Conservation (phyloP, 495 filamentous ascomycete species). For the Penicillium canescens region DNA sequence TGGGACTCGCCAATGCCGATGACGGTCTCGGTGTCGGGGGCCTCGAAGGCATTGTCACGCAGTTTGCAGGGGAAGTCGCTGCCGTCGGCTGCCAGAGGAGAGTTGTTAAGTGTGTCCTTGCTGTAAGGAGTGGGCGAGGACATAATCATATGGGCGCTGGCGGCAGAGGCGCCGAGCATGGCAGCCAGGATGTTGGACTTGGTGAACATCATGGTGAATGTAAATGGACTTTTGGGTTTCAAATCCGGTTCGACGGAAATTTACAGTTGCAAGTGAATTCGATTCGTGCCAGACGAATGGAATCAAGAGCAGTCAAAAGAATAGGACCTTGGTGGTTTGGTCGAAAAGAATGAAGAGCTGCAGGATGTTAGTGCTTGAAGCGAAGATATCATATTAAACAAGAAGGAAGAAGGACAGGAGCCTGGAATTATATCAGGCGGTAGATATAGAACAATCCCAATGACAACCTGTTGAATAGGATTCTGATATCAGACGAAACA, state of each 20-base stretch:
- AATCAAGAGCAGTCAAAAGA: constrained; percentile 21
- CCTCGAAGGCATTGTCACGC: constrained; percentile 22
- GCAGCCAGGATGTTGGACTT: constrained; percentile 36
- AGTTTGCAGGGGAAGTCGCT: constrained; percentile 80
- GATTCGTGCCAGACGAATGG: constrained; percentile 47
- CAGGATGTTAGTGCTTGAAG: constrained; percentile 5
- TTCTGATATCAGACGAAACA: not conserved
- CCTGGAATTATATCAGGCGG: not conserved
- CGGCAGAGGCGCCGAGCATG: constrained; percentile 50
- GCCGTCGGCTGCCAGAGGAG: constrained; percentile 60
- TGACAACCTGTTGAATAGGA: too few species aligned
- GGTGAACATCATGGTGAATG: constrained; percentile 41
- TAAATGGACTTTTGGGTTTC: constrained; percentile 12
- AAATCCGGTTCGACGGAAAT: constrained; percentile 26
- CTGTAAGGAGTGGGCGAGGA: constrained; percentile 65
- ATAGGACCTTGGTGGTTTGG: constrained; percentile 23
- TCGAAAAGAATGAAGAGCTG: constrained; percentile 12
- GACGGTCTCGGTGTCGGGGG: constrained; percentile 26
- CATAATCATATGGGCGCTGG: constrained; percentile 71
- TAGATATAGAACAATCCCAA: not conserved
- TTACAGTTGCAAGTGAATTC: constrained; percentile 16
- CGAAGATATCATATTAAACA: not conserved
- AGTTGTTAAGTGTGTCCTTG: constrained; percentile 49
- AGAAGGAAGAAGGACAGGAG: not conserved
- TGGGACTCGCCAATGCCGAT: constrained; percentile 32